Evolutionary conservation across 768 basidiomycete species (phyloP), one percentile per base, ranked within the genome.

Genomic region (Boletus vermiculosoides): DNA sequence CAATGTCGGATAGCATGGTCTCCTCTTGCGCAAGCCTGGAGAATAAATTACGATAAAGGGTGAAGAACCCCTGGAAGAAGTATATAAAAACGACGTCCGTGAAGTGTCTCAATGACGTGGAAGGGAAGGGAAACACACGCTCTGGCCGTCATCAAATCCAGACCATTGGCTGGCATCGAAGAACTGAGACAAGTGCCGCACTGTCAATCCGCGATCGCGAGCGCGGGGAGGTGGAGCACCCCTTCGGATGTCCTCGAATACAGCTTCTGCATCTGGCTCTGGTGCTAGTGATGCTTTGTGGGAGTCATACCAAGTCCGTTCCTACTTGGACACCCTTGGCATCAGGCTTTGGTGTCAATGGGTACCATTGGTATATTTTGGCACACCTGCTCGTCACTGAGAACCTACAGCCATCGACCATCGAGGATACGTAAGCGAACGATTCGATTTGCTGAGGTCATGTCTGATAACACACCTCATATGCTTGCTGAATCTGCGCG

Each of bases 291-390:
- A 88, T 30, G 88, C 85, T 56, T 87, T 86, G 71, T 98, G 96
- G 5, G 86, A 86, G 73, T 99, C 97, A 72, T 99, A 99, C 92
- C 94, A 99, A 44, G 97, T 94, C 63, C 97, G 80, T 80, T 98
- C 96, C 90, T 96, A 83, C 77, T 82, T 79, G 71, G 64, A 51
- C 46, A 50, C 37, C 45, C 40, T 59, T 33, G 45, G 44, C 55
- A 58, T 67, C 54, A 63, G 59, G 45, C 41, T 54, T 52, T 45
- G 52, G 36, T 28, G 54, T n/a, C 11, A 22, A 55, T 6, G 16
- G 11, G n/a, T 23, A 52, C n/a, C 18, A 33, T 37, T 2, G 55
- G 50, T 40, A 57, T 60, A 56, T 44, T 48, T 44, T 11, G 33
- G 60, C 83, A 74, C 74, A 92, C 94, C 82, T 98, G 94, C 58